Base-by-base conservation (phyloP, 768 basidiomycete genomes). In the Crepidotus variabilis region DNA sequence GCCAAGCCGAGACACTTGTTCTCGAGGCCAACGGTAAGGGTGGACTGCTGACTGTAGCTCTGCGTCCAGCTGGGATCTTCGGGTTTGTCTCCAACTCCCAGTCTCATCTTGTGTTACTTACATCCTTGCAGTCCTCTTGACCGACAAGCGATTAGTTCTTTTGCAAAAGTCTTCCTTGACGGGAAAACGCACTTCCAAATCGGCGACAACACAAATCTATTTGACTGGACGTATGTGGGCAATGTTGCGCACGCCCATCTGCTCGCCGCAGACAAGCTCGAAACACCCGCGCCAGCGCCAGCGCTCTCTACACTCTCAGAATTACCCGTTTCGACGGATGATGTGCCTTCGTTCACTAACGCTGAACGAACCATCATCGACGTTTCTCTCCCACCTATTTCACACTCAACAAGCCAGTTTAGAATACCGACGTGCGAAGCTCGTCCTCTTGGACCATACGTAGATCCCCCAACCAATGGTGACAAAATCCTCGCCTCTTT, bases 171-270 rank as follows among this genome's bases (percentile, higher is more conserved):
- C 2, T 88, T 92, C 69, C 79, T 88, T 64, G 80, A 84, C 46
- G 84, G 85, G 16, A 90, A 97, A 69, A 94, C 93, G 0, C 86
- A 91, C 61, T 90, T 92, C 78, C 95, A 98, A 71, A 86, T 99
- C 61, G 97, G 97, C 35, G 79, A 89, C 73, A 97, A 98, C 72
- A 85, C 81, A 60, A 98, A 98, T 69, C 72, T 98, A 2, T 94
- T 92, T 65, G 97, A 98, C 71, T 94, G 90, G 84, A 97, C 95
- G 5, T 98, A 98, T 67, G 93, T 98, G 63, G 93, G 86, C 53
- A 99, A 99, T 69, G 87, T 96, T 58, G 96, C 94, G 1, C 83
- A 89, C 64, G 95, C 94, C 2, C 97, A 99, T 69, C 75, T 99
- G 13, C 83, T 98, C 51, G 97, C 97, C 10, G 88, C 91, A 20